These are phyloP conservation scores for Fusarium floridanum DNA, from an alignment of 2,329 filamentous ascomycete genomes.

Conservation along the genomic window DNA sequence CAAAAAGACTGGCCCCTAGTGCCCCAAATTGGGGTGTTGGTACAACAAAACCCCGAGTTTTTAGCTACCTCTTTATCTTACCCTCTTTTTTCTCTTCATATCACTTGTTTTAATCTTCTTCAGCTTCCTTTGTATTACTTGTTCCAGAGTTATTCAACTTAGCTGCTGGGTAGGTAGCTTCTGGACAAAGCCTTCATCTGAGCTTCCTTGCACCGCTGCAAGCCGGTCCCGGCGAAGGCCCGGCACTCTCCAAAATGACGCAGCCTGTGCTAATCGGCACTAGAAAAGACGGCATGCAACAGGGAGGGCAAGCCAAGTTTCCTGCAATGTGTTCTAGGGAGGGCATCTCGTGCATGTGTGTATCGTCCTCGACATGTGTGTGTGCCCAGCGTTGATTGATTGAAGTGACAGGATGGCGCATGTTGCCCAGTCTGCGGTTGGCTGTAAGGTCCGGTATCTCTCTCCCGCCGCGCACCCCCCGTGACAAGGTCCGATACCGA, in stretches of 20 bases:
- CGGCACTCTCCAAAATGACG: conserved; percentile 39
- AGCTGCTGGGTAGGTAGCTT: not conserved
- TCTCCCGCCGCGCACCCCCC: conserved; percentile 1
- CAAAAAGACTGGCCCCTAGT: not conserved
- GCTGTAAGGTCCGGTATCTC: conserved; percentile 27
- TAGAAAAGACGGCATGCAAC: conserved; percentile 33
- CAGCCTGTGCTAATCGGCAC: conserved; percentile 39
- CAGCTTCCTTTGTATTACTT: not conserved
- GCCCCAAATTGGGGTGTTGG: not conserved
- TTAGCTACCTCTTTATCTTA: not conserved
- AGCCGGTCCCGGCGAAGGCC: conserved; percentile 36
- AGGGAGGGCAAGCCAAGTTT: conserved; percentile 4
- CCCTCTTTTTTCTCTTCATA: not conserved
- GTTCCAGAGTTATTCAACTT: not conserved
- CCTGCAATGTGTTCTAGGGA: not conserved
- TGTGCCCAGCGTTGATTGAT: not conserved
- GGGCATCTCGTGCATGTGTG: conserved; percentile 21
- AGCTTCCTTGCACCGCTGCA: not conserved
- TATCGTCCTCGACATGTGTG: conserved; percentile 2
- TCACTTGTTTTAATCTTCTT: not conserved
- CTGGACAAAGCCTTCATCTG: not conserved
- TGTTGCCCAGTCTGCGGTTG: conserved; percentile 13
- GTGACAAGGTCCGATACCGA: conserved; percentile 33
- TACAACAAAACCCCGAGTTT: not conserved
- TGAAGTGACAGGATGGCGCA: not conserved